Conservation (phyloP, 768 basidiomycete species). For the Collybia mongolica region DNA sequence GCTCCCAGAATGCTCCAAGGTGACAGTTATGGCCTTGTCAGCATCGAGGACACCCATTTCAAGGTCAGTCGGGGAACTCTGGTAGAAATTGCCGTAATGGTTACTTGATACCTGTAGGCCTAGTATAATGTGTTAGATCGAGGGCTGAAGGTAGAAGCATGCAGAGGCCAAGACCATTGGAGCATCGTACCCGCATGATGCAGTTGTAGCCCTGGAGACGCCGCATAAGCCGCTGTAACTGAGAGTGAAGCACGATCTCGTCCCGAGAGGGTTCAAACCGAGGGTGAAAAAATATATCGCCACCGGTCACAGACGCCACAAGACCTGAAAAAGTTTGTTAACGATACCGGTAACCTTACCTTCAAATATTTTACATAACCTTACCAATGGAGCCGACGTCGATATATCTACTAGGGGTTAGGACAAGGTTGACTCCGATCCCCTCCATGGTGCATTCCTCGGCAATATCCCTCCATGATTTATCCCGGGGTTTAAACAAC, state of each 20-base stretch:
- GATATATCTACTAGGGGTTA: constrained; percentile 75
- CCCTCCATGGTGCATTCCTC: constrained; percentile 90
- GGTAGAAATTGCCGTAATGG: constrained; percentile 75
- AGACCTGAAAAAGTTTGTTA: constrained; percentile 41
- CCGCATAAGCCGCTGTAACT: constrained; percentile 65
- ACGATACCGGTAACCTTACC: neutral
- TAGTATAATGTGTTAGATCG: constrained; percentile 20
- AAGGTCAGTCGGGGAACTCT: constrained; percentile 67
- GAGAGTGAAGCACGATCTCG: constrained; percentile 62
- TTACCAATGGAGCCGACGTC: constrained; percentile 86
- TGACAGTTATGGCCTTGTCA: constrained; percentile 74
- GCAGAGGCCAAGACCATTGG: constrained; percentile 56
- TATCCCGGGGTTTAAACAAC: constrained; percentile 77
- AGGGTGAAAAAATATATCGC: constrained; percentile 90
- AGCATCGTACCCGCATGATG: constrained; percentile 78
- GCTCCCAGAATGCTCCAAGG: constrained; percentile 68
- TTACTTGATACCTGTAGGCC: constrained; percentile 58
- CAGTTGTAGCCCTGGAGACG: constrained; percentile 81
- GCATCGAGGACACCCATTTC: constrained; percentile 80
- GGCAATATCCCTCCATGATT: constrained; percentile 77
- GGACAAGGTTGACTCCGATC: constrained; percentile 86
- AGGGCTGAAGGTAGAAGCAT: constrained; percentile 3
- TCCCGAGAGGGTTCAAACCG: constrained; percentile 78
- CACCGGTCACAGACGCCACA: constrained; percentile 76
- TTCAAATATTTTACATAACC: constrained; percentile 12